phyloP scores from a whole-genome alignment of 2,329 filamentous ascomycete genomes.

The Juglanconis sp. region DNA sequence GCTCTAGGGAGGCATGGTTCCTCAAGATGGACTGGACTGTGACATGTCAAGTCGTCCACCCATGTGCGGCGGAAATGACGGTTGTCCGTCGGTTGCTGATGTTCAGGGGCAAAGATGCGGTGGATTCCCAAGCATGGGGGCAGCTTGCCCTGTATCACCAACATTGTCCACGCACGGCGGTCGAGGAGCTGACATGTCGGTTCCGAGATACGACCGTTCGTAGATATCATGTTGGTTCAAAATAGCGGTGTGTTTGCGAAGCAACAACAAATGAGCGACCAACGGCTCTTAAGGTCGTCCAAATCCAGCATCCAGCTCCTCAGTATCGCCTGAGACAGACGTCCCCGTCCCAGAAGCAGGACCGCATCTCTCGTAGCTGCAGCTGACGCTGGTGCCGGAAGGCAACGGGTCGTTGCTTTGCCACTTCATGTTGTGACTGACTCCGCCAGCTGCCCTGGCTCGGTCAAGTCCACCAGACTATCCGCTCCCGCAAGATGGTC shows the following conservation, averaged over 20 bases:
- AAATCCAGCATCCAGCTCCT: no score
- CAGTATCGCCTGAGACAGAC: no score
- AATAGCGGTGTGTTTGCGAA: no score
- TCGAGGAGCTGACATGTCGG: background rate
- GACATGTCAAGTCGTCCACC: constrained; percentile 1
- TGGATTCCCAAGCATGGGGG: no score
- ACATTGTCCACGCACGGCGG: background rate
- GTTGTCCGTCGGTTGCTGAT: background rate
- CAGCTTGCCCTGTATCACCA: background rate
- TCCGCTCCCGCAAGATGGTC: no score
- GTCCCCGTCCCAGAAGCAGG: no score
- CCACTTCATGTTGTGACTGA: background rate
- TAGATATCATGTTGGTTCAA: background rate
- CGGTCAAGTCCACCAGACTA: no score
- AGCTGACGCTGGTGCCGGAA: background rate
- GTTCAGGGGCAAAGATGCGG: no score
- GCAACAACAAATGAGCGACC: background rate
- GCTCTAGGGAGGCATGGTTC: background rate
- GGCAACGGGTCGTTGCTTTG: background rate
- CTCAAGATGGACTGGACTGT: background rate
- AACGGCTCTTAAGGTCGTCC: background rate
- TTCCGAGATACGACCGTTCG: background rate
- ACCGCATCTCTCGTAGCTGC: background rate
- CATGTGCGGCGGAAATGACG: background rate
- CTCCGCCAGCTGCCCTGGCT: background rate